These are phyloP conservation scores for Arthonia radiata DNA, from an alignment of 495 filamentous ascomycete species.

Conservation along the genomic window DNA sequence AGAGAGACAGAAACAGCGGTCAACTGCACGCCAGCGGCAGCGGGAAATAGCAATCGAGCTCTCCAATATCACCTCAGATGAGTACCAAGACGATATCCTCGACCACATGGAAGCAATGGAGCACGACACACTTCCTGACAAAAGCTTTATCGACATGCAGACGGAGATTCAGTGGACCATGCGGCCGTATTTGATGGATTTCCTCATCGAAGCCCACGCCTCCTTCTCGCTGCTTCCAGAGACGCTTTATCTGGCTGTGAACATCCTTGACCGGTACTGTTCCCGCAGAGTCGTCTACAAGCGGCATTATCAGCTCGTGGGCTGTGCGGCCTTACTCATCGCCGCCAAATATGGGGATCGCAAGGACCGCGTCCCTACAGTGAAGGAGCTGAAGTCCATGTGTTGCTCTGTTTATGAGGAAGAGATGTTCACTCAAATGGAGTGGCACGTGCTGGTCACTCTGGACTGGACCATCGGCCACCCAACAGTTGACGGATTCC, in stretches of 20 bases:
- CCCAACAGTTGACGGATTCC: slow-evolving; percentile 81
- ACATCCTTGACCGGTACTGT: slow-evolving; percentile 92
- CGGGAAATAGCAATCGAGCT: slow-evolving; percentile 68
- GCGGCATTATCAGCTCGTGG: slow-evolving; percentile 93
- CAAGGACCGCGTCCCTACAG: slow-evolving; percentile 89
- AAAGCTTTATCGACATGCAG: slow-evolving; percentile 94
- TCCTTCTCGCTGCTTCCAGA: slow-evolving; percentile 86
- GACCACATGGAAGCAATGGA: slow-evolving; percentile 92
- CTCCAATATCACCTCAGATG: slow-evolving; percentile 53
- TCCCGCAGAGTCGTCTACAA: slow-evolving; percentile 97
- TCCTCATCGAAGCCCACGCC: slow-evolving; percentile 88
- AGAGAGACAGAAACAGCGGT: slow-evolving; percentile 43
- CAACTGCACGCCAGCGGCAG: slow-evolving; percentile 51
- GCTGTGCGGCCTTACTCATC: slow-evolving; percentile 86
- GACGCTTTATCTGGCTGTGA: slow-evolving; percentile 85
- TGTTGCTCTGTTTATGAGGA: slow-evolving; percentile 96
- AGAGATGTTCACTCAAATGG: slow-evolving; percentile 99
- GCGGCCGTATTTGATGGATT: slow-evolving; percentile 93
- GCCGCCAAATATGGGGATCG: slow-evolving; percentile 96
- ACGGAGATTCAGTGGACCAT: slow-evolving; percentile 99
- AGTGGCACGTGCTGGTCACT: slow-evolving; percentile 98
- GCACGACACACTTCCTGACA: slow-evolving; percentile 80
- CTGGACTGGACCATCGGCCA: slow-evolving; percentile 89
- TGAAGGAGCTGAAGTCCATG: slow-evolving; percentile 93
- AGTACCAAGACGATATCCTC: slow-evolving; percentile 82